A percentile compares a stretch with the other conserved stretches of the same genome.
Conservation (phyloP, 2,329 filamentous ascomycete species). For the Fusarium sp. region DNA sequence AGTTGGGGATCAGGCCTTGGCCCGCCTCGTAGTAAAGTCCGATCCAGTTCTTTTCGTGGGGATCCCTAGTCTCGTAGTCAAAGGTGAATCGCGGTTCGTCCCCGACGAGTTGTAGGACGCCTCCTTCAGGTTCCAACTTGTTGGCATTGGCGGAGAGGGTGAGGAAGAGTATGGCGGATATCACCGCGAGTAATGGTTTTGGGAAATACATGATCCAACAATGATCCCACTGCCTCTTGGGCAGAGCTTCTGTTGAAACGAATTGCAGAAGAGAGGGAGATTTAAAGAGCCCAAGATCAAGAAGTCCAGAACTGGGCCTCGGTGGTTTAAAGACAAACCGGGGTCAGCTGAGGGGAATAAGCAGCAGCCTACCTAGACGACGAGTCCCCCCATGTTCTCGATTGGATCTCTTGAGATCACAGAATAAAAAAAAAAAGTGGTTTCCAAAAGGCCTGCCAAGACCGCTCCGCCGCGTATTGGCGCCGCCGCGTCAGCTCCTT, state of each 20-base stretch:
- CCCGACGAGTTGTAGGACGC: not conserved
- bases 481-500: not conserved
- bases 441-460: constrained; percentile 1
- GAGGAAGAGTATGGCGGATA: not conserved
- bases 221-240: not conserved
- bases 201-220: not conserved
- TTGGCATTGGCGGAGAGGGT: not conserved
- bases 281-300: not conserved
- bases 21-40: constrained; percentile 45
- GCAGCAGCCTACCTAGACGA: not conserved
- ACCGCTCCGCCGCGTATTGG: not conserved
- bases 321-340: not conserved
- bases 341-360: not conserved
- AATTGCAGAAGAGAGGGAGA: not conserved
- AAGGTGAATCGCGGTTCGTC: constrained; percentile 41
- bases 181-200: not conserved
- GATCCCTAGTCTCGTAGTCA: constrained; percentile 43
- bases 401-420: not conserved
- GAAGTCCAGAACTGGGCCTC: not conserved
- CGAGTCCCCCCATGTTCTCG: not conserved
- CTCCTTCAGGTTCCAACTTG: not conserved
- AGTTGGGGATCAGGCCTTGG: constrained; percentile 46
- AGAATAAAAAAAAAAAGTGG: not conserved
- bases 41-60: constrained; percentile 50
- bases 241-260: not conserved